Evolutionary conservation across 1,284 basidiomycete species (phyloP).

Genomic region (Athelia sp.): DNA sequence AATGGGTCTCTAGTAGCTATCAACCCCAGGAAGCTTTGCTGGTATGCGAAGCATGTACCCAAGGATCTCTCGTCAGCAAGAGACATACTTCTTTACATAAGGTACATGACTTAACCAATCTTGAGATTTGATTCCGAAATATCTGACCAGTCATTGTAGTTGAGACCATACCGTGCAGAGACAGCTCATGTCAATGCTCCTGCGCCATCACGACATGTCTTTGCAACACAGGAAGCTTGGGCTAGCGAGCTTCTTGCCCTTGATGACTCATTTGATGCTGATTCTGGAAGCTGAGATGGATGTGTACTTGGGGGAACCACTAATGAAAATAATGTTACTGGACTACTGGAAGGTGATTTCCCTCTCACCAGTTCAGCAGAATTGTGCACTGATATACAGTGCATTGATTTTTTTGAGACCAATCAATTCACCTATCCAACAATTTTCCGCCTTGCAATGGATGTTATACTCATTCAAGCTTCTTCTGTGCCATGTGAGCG

Average conservation of each 20-base stretch:
- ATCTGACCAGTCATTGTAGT: not conserved
- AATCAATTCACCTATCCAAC: conserved; percentile 9
- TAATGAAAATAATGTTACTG: no score
- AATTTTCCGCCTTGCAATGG: conserved; percentile 15
- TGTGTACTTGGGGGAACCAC: no score
- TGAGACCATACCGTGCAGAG: not conserved
- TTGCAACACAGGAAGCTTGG: no score
- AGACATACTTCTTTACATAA: not conserved
- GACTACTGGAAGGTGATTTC: no score
- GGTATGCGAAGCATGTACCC: not conserved
- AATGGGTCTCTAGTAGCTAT: not conserved
- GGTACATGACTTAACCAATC: not conserved
- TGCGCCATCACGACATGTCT: not conserved
- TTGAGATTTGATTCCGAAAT: not conserved
- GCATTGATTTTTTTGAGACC: conserved; percentile 1
- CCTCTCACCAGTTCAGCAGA: no score
- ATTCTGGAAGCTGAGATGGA: no score
- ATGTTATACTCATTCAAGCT: conserved; percentile 20
- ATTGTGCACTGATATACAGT: not conserved
- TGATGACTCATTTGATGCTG: no score
- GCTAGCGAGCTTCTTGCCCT: no score
- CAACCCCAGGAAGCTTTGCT: not conserved
- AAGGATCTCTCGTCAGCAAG: not conserved
- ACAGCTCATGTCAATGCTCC: not conserved
- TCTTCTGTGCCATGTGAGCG: conserved; percentile 22